Base-by-base conservation (phyloP, 2,329 filamentous ascomycete genomes). In the Trichoderma sp. region DNA sequence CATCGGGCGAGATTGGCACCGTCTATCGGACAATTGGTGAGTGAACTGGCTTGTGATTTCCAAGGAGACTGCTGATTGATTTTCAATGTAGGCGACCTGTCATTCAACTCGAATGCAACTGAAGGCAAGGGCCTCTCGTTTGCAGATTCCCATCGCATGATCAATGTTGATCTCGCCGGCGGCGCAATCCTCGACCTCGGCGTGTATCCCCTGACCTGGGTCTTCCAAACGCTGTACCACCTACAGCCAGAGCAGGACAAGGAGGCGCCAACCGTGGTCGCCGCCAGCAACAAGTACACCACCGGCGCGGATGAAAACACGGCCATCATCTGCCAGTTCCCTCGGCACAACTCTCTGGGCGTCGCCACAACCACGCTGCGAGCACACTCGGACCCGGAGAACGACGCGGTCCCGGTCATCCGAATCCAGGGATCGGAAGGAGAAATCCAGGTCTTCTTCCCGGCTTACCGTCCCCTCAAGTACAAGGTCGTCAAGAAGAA, bases 191-290 rank as follows among this genome's bases (percentile, higher is more conserved):
- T 97, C 61, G 94, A 97, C 79, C 83, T 97, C 68, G 94, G 94
- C 70, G 91, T 97, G 79, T 97, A 97, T 82, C 88, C 92, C 58
- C 81, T 97, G 71, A 96, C 93, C 37, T 97, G 94, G 94, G 86
- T 96, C 60, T 96, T 95, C 85, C 93, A 97, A 81, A 91, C 90
- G 55, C 85, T 97, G 32, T 97, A 97, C 81, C 92, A 94, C 78
- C 88, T 91, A 3, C 91, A 94, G 76, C 85, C 89, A 2, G 84
- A 89, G 72, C 84, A 86, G 28, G 82, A 86, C 66, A 91, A 93
- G 73, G 86, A 92, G 78, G 76, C 86, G 1, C 94, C 94, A 5
- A 85, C 83, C 55, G 89, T 96, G 4, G 81, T 89, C 11, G 86
- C 89, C 0, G 87, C 91, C 64, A 88, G 94, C 74, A 88, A 88